These are phyloP conservation scores for Blastobotrys parvus DNA, from an alignment of 805 yeast species.

Conservation along the genomic window DNA sequence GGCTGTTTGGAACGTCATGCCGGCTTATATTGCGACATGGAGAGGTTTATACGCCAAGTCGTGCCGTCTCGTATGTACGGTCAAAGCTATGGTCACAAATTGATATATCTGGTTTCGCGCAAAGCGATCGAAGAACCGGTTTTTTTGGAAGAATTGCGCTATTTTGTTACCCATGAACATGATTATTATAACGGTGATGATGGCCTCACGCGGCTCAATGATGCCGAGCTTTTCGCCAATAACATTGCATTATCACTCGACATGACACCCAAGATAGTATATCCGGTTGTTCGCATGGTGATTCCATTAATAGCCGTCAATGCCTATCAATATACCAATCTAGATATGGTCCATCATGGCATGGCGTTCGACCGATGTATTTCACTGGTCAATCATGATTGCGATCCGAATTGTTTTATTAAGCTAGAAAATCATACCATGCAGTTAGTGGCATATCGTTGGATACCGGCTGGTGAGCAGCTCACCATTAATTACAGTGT, in stretches of 20 bases:
- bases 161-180: too few species aligned
- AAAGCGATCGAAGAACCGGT: too few species aligned
- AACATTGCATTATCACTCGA: too few species aligned
- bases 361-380: conserved; percentile 11
- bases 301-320: background rate
- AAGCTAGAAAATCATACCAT: background rate
- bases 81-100: background rate
- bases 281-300: background rate
- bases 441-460: background rate
- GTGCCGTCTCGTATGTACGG: background rate
- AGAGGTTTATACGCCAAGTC: background rate
- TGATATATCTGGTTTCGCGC: background rate
- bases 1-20: too few species aligned
- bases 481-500: background rate
- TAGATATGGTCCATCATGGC: conserved; percentile 1
- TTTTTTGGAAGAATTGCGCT: too few species aligned
- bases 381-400: conserved; percentile 1
- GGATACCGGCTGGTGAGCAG: background rate
- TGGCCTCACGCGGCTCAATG: too few species aligned
- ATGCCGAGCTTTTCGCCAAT: too few species aligned
- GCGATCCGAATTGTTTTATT: background rate
- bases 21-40: too few species aligned
- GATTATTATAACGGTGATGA: too few species aligned
- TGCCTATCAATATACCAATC: conserved; percentile 2
- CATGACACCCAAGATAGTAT: background rate